A percentile compares a stretch with the other conserved stretches of the same genome.
These are phyloP conservation scores for Phytopythium mirpurense DNA, from an alignment of 352 stramenopile species.

Conservation along the genomic window DNA sequence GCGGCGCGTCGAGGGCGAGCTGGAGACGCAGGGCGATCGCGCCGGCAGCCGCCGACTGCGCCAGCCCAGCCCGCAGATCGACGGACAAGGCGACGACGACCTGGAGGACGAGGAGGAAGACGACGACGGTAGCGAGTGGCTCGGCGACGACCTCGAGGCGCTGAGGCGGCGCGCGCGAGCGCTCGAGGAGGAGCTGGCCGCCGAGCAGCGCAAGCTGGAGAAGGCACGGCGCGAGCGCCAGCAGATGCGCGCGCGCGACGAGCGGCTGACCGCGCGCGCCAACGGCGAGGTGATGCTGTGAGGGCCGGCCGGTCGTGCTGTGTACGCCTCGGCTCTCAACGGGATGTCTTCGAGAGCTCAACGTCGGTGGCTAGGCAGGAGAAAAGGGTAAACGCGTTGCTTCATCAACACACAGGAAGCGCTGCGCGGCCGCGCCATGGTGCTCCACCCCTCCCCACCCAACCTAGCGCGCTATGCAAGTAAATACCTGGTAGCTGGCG, in stretches of 20 bases:
- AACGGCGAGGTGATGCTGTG: slow-evolving; percentile 12
- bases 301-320: no score
- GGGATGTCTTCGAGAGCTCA: no score
- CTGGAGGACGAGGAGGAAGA: neutral
- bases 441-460: neutral
- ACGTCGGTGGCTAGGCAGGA: no score
- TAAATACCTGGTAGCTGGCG: slow-evolving; percentile 3
- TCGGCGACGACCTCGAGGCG: slow-evolving; percentile 33
- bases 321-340: no score
- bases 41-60: neutral
- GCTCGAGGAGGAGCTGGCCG: slow-evolving; percentile 47
- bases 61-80: neutral
- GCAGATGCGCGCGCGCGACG: slow-evolving; percentile 40
- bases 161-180: slow-evolving; percentile 29
- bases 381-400: neutral
- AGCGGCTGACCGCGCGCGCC: slow-evolving; percentile 18
- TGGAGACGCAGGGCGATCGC: neutral
- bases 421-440: no score
- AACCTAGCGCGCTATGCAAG: neutral
- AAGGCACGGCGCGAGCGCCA: slow-evolving; percentile 48
- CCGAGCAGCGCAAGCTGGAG: slow-evolving; percentile 38
- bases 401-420: neutral
- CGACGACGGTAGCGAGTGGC: slow-evolving; percentile 26
- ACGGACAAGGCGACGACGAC: neutral
- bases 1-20: slow-evolving; percentile 13